Evolutionary conservation across 2,329 filamentous ascomycete species (phyloP), one percentile per base, ranked within the genome.

Genomic region (Lachnellula hyalina): DNA sequence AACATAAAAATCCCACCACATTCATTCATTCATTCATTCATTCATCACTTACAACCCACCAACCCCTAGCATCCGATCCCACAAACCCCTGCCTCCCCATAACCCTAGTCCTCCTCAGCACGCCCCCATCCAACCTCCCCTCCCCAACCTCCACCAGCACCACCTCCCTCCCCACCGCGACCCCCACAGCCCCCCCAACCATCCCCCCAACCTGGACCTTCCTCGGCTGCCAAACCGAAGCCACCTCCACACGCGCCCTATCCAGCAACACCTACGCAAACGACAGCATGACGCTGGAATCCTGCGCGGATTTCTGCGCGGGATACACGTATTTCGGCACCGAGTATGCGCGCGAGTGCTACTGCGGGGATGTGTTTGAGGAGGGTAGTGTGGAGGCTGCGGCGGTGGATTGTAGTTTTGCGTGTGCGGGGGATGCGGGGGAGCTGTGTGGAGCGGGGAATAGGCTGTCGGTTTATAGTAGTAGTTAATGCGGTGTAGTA

Each of bases 151-250:
- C n/a, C n/a, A n/a, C n/a, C n/a, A n/a, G n/a, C n/a, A n/a, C n/a
- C n/a, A n/a, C n/a, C n/a, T n/a, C n/a, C n/a, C 40, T 19, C 47
- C 19, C n/a, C 28, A 21, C 19, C 19, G 19, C 19, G 0, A 28
- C 14, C 17, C 47, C 47, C 17, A 49, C n/a, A 34, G n/a, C 34
- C 12, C 47, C 47, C 17, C 25, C 47, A 35, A 49, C 47, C 21
- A 17, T 49, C 12, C 21, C 11, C 23, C 12, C 34, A 14, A 14
- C 17, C n/a, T 61, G 54, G 14, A 21, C 45, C 23, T 60, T 54
- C 9, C 25, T 48, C 9, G 67, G 64, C 21, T 70, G 67, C 46
- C 63, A 61, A 11, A 63, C 61, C 4, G 65, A 68, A n/a, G 53
- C 63, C 8, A 59, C 59, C 6, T 54, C 44, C 32, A 54, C 45